Percentiles rank a stretch among this genome's conserved stretches.
phyloP scores from a whole-genome alignment of 2,329 filamentous ascomycete species.

The Pseudogymnoascus destructans region DNA sequence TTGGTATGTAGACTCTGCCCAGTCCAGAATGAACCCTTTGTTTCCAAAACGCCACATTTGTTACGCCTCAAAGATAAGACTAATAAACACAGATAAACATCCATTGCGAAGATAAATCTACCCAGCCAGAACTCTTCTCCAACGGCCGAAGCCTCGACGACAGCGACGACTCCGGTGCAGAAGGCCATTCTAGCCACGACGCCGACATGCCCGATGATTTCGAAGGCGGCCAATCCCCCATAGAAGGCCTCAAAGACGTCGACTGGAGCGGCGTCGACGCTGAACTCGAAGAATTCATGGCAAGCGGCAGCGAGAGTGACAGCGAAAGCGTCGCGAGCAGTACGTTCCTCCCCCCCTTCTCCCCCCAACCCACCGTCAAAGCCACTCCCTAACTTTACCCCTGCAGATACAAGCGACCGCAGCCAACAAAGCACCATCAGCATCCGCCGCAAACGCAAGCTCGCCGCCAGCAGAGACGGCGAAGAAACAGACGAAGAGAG shows the following conservation, averaged over 20 bases:
- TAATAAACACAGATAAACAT: constrained; percentile 1
- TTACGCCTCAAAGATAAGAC: background rate
- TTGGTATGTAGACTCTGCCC: constrained; percentile 27
- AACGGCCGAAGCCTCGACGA: constrained; percentile 19
- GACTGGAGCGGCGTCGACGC: constrained; percentile 54
- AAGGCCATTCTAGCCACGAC: constrained; percentile 20
- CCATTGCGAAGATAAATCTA: constrained; percentile 32
- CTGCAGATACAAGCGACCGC: constrained; percentile 11
- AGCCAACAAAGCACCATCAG: constrained; percentile 11
- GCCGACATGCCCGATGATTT: constrained; percentile 37
- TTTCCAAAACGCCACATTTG: background rate
- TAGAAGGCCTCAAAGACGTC: constrained; percentile 43
- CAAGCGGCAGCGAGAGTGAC: constrained; percentile 36
- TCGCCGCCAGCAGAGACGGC: constrained; percentile 30
- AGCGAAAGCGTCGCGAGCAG: constrained; percentile 16
- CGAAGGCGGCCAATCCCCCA: constrained; percentile 38
- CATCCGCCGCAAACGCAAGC: constrained; percentile 16
- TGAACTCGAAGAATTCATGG: constrained; percentile 64
- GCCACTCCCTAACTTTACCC: background rate
- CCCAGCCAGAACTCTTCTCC: background rate
- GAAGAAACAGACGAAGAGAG: constrained; percentile 38
- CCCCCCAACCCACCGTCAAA: background rate
- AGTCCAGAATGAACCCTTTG: background rate
- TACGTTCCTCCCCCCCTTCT: background rate
- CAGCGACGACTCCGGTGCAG: constrained; percentile 20